phyloP scores from a whole-genome alignment of 441 rosid species.

The Jatropha podagrica region DNA sequence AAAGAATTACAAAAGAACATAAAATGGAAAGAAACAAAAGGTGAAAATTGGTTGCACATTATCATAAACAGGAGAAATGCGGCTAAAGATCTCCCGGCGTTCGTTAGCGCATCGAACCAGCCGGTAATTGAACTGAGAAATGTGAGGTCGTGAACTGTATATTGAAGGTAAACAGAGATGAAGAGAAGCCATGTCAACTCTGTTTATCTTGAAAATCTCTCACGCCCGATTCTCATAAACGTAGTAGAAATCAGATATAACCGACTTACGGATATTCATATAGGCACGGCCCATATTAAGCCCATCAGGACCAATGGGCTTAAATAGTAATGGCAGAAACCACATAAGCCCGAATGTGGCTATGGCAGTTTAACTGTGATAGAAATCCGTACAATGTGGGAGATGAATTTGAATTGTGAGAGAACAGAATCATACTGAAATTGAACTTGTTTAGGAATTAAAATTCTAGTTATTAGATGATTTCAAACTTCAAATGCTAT shows the following conservation, averaged over 20 bases:
- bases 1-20: neutral
- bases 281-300: neutral
- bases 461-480: too few relatives aligned
- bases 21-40: neutral
- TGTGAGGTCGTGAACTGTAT: constrained; percentile 13
- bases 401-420: too few relatives aligned
- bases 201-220: neutral
- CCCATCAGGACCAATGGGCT: neutral
- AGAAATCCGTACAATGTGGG: too few relatives aligned
- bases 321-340: too few relatives aligned
- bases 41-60: constrained; percentile 30
- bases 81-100: constrained; percentile 67
- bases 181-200: constrained; percentile 37
- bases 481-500: too few relatives aligned
- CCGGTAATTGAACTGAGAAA: constrained; percentile 8
- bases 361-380: too few relatives aligned
- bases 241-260: neutral
- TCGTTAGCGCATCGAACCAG: constrained; percentile 42
- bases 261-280: neutral
- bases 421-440: too few relatives aligned
- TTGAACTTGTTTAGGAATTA: too few relatives aligned
- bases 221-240: too few relatives aligned
- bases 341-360: too few relatives aligned
- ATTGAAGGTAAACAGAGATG: constrained; percentile 23
- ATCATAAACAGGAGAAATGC: constrained; percentile 85